Conservation (phyloP, 2,329 filamentous ascomycete species). For the Neobulgaria alba region DNA sequence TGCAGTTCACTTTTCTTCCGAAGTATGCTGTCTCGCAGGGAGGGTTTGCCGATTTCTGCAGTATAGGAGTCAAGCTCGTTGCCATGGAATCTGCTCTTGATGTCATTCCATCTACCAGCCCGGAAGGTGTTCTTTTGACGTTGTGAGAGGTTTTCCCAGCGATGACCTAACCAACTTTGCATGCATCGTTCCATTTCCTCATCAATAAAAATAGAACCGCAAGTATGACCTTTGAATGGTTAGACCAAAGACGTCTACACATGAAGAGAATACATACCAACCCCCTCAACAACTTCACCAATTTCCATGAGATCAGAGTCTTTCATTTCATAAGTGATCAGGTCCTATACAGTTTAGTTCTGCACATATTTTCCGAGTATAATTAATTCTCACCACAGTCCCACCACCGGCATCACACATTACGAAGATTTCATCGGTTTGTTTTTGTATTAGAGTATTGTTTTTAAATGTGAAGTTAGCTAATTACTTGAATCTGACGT, state of each 20-base stretch:
- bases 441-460: background rate
- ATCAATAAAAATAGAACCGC: constrained; percentile 6
- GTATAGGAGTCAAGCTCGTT: too few relatives aligned
- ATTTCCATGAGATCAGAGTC: constrained; percentile 1
- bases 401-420: constrained; percentile 7
- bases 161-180: too few relatives aligned
- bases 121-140: too few relatives aligned
- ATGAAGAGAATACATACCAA: too few relatives aligned
- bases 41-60: too few relatives aligned
- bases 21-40: too few relatives aligned
- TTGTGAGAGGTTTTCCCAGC: too few relatives aligned
- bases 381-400: background rate
- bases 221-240: background rate
- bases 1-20: too few relatives aligned
- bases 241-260: background rate
- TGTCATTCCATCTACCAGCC: too few relatives aligned
- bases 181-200: too few relatives aligned
- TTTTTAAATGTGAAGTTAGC: background rate
- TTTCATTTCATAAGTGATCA: constrained; percentile 3
- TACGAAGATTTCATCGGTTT: constrained; percentile 1
- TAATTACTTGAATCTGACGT: constrained; percentile 1
- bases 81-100: too few relatives aligned
- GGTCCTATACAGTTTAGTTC: constrained; percentile 1
- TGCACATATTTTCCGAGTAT: too few relatives aligned
- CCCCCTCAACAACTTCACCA: constrained; percentile 2